Percentiles rank a stretch among this genome's conserved stretches.
Evolutionary conservation across 2,329 filamentous ascomycete species (phyloP).

Genomic region (Elsinoe arachidis): DNA sequence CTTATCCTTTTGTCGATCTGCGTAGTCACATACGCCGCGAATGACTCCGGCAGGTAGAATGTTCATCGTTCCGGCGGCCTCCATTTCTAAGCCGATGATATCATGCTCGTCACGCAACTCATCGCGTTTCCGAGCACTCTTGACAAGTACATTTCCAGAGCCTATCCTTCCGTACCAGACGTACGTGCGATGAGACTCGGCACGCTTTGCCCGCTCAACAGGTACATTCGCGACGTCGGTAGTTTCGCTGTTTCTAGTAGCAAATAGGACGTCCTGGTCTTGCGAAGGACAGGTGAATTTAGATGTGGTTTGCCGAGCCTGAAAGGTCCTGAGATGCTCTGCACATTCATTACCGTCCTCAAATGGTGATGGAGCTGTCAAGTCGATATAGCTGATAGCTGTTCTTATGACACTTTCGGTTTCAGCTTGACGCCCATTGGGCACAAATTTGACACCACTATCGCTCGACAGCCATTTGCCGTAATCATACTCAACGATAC

Average conservation of each 20-base stretch:
- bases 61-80: constrained; percentile 18
- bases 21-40: constrained; percentile 18
- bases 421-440: neutral
- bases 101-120: constrained; percentile 21
- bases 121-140: constrained; percentile 15
- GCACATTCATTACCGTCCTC: neutral
- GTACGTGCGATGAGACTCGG: neutral
- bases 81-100: constrained; percentile 20
- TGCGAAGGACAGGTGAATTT: neutral
- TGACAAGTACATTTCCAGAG: constrained; percentile 16
- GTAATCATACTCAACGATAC: neutral
- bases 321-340: neutral
- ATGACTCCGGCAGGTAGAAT: constrained; percentile 16
- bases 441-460: neutral
- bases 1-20: constrained; percentile 20
- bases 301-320: neutral
- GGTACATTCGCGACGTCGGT: neutral
- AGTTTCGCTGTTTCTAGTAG: neutral
- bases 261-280: neutral
- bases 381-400: neutral
- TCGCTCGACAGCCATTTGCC: neutral
- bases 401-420: neutral
- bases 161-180: constrained; percentile 13
- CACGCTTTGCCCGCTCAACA: neutral
- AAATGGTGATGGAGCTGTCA: neutral